Percentiles rank a stretch among this genome's conserved stretches.
phyloP scores from a whole-genome alignment of 2,329 filamentous ascomycete species.

The Hypoxylon sp. region DNA sequence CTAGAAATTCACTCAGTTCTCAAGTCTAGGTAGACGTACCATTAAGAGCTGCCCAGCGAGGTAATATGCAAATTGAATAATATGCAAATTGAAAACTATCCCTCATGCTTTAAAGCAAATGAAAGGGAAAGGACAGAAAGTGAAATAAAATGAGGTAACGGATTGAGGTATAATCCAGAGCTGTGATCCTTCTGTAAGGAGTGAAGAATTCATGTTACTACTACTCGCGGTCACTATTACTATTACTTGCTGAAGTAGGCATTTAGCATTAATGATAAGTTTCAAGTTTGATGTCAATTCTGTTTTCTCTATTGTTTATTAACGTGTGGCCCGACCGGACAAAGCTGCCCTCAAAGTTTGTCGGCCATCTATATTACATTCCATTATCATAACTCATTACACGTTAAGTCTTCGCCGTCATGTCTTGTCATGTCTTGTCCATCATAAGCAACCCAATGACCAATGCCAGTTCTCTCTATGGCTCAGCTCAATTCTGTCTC shows the following conservation, averaged over 20 bases:
- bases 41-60: too few relatives aligned
- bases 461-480: slow-evolving; percentile 13
- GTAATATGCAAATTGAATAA: neutral
- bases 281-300: neutral
- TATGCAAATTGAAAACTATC: neutral
- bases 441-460: slow-evolving; percentile 29
- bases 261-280: neutral
- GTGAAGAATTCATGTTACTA: neutral
- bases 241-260: neutral
- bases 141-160: neutral
- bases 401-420: slow-evolving; percentile 32
- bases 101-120: neutral
- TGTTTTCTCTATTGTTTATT: slow-evolving; percentile 27
- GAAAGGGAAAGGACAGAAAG: neutral
- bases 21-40: too few relatives aligned
- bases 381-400: slow-evolving; percentile 37
- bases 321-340: slow-evolving; percentile 3
- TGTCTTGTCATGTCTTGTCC: slow-evolving; percentile 12
- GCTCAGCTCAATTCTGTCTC: slow-evolving; percentile 16
- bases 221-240: neutral
- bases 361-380: slow-evolving; percentile 31
- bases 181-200: neutral
- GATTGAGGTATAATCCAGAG: neutral
- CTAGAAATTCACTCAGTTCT: too few relatives aligned
- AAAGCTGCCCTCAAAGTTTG: neutral